Evolutionary conservation across 208 protist genomes (phyloP).

Genomic region (Porcisia hertigi): DNA sequence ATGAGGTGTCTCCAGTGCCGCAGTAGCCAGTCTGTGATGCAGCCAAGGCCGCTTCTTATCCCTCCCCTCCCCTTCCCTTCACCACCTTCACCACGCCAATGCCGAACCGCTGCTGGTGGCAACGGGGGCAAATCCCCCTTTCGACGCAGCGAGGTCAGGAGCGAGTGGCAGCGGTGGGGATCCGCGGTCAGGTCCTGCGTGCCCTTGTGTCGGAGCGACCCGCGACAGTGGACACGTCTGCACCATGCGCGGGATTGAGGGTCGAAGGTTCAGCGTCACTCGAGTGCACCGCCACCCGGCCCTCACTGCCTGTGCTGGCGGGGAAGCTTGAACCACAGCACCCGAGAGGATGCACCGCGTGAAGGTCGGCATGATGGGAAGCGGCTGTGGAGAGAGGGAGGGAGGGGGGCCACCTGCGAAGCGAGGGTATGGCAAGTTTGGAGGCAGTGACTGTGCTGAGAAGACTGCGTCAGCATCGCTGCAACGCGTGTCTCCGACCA

Average conservation of each 20-base stretch:
- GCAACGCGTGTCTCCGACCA: background rate
- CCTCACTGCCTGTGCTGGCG: background rate
- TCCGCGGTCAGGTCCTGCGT: too few relatives aligned
- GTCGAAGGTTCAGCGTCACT: background rate
- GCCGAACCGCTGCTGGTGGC: background rate
- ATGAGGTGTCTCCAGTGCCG: background rate
- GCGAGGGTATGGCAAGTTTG: background rate
- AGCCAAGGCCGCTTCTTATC: background rate
- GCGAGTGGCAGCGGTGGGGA: too few relatives aligned
- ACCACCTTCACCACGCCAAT: too few relatives aligned
- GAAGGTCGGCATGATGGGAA: too few relatives aligned
- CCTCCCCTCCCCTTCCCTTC: too few relatives aligned
- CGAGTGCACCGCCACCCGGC: background rate
- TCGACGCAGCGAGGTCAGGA: background rate
- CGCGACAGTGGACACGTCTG: background rate
- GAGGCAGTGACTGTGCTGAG: background rate
- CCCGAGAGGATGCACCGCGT: too few relatives aligned
- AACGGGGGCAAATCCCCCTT: background rate
- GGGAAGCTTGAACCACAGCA: background rate
- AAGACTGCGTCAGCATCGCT: background rate
- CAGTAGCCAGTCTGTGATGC: background rate
- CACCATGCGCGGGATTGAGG: background rate
- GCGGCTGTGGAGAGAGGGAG: too few relatives aligned
- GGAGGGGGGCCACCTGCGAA: too few relatives aligned
- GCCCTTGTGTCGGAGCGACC: too few relatives aligned